Conservation (phyloP, 768 basidiomycete species). For the Mycena maculata region DNA sequence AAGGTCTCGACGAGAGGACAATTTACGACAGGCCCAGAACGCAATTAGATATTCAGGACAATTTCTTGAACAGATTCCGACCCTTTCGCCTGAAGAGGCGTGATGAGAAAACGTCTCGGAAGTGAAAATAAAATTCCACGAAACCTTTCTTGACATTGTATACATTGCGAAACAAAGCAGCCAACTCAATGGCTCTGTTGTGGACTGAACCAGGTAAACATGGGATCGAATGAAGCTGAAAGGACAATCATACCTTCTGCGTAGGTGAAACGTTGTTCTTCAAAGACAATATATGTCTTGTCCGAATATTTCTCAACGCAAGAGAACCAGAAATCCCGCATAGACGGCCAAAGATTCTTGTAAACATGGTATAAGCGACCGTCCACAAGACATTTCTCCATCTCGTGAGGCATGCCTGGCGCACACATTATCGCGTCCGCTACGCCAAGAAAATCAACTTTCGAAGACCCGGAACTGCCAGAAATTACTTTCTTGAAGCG, state of each 20-base stretch:
- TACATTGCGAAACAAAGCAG: constrained; percentile 48
- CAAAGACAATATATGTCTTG: constrained; percentile 64
- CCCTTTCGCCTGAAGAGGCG: constrained; percentile 58
- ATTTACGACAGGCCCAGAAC: constrained; percentile 72
- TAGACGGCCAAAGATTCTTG: constrained; percentile 61
- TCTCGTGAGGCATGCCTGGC: constrained; percentile 49
- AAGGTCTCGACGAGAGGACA: constrained; percentile 3
- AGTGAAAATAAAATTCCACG: neutral
- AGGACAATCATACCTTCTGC: constrained; percentile 41
- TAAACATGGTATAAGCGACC: constrained; percentile 60
- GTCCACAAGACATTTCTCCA: constrained; percentile 56
- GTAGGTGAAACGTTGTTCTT: constrained; percentile 56
- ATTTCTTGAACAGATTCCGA: constrained; percentile 73
- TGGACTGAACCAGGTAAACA: neutral
- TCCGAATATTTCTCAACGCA: constrained; percentile 13
- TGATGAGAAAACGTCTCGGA: constrained; percentile 16
- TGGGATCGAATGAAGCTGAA: constrained; percentile 40
- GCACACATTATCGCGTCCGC: constrained; percentile 60
- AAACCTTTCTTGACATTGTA: constrained; percentile 64
- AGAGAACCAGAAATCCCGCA: constrained; percentile 61
- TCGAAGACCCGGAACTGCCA: constrained; percentile 1
- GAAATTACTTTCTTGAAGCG: constrained; percentile 55
- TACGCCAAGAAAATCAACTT: constrained; percentile 36
- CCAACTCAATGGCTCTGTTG: constrained; percentile 47
- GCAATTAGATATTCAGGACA: constrained; percentile 67